Evolutionary conservation across 331 rosid genomes (phyloP).

Genomic region (Malus hybrid): DNA sequence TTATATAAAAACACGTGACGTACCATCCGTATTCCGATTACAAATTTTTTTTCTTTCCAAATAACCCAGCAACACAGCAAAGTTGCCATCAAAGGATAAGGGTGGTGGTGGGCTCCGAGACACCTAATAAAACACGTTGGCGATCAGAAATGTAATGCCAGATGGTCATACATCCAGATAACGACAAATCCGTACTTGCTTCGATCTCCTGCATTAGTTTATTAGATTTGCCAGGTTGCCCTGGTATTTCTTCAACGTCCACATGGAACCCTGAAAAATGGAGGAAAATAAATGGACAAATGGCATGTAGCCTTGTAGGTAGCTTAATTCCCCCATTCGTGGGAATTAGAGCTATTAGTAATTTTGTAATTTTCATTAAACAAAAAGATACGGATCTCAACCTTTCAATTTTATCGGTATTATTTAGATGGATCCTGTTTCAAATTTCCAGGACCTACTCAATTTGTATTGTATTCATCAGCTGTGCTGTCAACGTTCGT

Average conservation of each 20-base stretch:
- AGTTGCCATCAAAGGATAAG: no score
- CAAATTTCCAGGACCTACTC: not conserved
- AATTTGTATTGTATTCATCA: not conserved
- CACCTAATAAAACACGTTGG: not conserved
- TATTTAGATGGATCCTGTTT: not conserved
- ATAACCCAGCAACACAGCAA: not conserved
- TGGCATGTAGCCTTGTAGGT: not conserved
- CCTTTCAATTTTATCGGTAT: not conserved
- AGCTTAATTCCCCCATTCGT: slow-evolving; percentile 3
- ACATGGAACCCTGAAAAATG: not conserved
- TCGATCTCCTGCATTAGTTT: not conserved
- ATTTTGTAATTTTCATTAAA: not conserved
- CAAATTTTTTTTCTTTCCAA: no score
- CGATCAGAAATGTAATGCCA: no score
- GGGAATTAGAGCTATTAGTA: not conserved
- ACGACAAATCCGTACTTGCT: slow-evolving; percentile 1
- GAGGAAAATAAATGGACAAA: not conserved
- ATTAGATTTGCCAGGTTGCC: slow-evolving; percentile 17
- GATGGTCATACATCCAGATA: not conserved
- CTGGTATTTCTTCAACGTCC: not conserved
- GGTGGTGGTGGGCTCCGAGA: not conserved
- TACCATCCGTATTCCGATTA: no score
- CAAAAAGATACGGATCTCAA: slow-evolving; percentile 14
- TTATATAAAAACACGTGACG: no score
- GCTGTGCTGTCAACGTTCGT: no score